Evolutionary conservation across 306 rosid species (phyloP), one percentile per base, ranked within the genome.

Genomic region (Vachellia collinsii): DNA sequence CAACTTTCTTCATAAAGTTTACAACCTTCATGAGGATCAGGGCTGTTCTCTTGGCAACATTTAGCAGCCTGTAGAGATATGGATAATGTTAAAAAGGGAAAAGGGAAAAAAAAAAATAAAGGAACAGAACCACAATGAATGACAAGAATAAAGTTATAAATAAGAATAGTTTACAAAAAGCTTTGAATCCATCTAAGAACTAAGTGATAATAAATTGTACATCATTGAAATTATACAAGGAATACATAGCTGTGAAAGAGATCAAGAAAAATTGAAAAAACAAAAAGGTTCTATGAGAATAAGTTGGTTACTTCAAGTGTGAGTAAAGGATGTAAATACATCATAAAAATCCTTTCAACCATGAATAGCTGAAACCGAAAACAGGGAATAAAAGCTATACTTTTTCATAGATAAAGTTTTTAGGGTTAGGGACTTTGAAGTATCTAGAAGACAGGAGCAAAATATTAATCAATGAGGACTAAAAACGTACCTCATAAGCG

Each of bases 401-500:
- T 29, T 29, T 29, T 29, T 29, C 34, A 29, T 29, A 29, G 34
- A 29, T 29, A 29, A 29, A 29, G 34, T 0, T 29, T 29, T 29
- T 29, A 0, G 34, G 1, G 34, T 29, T 2, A 29, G 34, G 1
- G 34, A 29, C 34, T 29, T 29, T 29, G 34, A 29, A 29, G 34
- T 29, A 29, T 29, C 34, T 29, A 29, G 22, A 50, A 19, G 5
- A 62, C 11, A 37, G 65, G 74, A 77, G 51, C 48, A 48, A 29
- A 50, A 50, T 41, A 62, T 1, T 66, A 50, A 50, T 37, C 53
- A 23, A 67, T 41, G 0, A 67, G 16, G 84, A 56, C 29, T 61
- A 48, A 36, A 37, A 63, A 36, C 87, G 69, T 85, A 91, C 93
- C 97, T 91, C 97, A 77, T 83, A 85, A 51, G 94, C 86, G 81